Base-by-base conservation (phyloP, 2,329 filamentous ascomycete genomes). In the Exophiala viscosa region DNA sequence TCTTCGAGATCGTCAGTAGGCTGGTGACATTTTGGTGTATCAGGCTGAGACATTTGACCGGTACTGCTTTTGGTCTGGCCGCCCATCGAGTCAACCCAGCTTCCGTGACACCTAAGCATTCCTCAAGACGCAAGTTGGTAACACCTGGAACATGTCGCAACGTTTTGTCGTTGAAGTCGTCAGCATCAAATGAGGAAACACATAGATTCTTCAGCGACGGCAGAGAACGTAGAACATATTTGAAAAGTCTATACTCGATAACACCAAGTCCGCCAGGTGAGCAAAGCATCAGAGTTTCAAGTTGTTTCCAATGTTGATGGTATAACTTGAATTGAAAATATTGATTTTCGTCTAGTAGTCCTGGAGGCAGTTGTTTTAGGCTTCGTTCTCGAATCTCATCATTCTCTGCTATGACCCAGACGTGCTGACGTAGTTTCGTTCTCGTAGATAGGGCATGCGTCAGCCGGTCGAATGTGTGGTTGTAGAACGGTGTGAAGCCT, bases 361-460 rank as follows among this genome's bases (percentile, higher is more conserved):
- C 70, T 66, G 71, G 51, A 61, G 70, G 49, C 15, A 66, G 44
- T 57, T 69, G 64, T 18, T 51, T 58, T 36, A 62, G 58, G 59
- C 71, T 65, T 65, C 70, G 45, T 63, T 73, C 64, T 45, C 54
- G 67, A 45, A 67, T 66, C 53, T 72, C 72, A 3, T 67, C 56
- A 36, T 73, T 71, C 52, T 76, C 73, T 14, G 71, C 73, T 36
- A 83, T 64, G n/a, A 81, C 66, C 81, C 81, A 84, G 1, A 75
- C 71, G 47, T 81, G 75, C 60, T 81, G 76, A 60, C 74, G 80
- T 33, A 84, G 64, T 45, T 75, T 74, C 46, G 71, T 69, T 36
- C 80, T 70, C 5, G 77, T 80, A 0, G 80, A 80, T 15, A 83
- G 62, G 2, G 80, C 79, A 61, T 82, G 73, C 9, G 74, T 79